Evolutionary conservation across 495 filamentous ascomycete species (phyloP), one percentile per base, ranked within the genome.

Genomic region (Tuber indicum): DNA sequence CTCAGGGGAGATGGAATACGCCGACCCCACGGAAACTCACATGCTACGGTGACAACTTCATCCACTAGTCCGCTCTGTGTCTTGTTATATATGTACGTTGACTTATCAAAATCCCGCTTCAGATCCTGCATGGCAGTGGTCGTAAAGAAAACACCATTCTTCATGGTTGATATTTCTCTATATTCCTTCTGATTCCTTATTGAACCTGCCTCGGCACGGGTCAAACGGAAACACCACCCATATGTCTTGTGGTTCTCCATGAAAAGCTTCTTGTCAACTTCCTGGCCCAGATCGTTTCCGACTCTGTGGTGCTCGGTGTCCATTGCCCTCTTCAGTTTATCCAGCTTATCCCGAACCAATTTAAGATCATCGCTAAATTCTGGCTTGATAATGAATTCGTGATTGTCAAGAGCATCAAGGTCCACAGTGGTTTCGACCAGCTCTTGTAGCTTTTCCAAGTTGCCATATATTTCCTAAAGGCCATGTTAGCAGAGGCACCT

Each of bases 381-480:
- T 2, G 96, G 94, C 85, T 98, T 99, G 87, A 99, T 98, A 81
- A 96, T 94, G 84, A 94, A 99, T 84, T 99, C 96, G 83, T 99
- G 96, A 82, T 96, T 94, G 77, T 98, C 95, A 62, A 98, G 88
- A 10, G 96, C 96, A 74, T 96, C 93, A 0, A 99, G 90, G 81
- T 99, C 96, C 73, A 99, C 95, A 0, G 96, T 98, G 3, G 96
- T 97, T 85, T 99, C 96, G 19, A 99, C 96, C 93, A 99, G 97
- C 82, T 99, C 96, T 79, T 96, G 93, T 46, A 99, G 86, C 84
- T 93, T 97, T 41, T 88, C 90, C 70, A 98, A 86, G 83, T 91
- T 93, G 80, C 95, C 91, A 10, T 91, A 92, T 77, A 92, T 90
- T 75, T 91, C 87, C 49, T 88, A 85, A 3, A 79, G 14, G 58